Evolutionary conservation across 2,329 filamentous ascomycete species (phyloP).

Genomic region (Whalleya microplaca): DNA sequence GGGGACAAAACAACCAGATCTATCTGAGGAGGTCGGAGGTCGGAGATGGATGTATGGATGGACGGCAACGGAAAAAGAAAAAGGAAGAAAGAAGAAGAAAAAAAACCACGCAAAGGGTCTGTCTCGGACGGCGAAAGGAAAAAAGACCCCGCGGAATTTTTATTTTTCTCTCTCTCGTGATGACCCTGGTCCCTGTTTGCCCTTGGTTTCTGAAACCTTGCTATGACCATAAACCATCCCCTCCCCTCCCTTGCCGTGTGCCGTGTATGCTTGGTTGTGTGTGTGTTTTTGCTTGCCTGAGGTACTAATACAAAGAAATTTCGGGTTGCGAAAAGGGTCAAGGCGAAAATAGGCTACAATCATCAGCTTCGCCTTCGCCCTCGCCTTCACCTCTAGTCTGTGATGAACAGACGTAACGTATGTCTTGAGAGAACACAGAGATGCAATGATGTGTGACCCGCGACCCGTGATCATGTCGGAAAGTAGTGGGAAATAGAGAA

Average conservation of each 20-base stretch:
- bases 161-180: not conserved
- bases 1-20: constrained; percentile 3
- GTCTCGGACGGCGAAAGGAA: not conserved
- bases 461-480: constrained; percentile 18
- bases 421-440: not conserved
- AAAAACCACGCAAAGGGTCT: constrained; percentile 15
- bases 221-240: not conserved
- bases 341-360: no score
- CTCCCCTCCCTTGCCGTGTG: not conserved
- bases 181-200: not conserved
- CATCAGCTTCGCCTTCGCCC: no score
- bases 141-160: not conserved
- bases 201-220: not conserved
- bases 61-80: constrained; percentile 10
- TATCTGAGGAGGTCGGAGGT: not conserved
- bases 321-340: no score
- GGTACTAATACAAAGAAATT: not conserved
- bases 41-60: not conserved
- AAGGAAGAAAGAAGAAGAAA: constrained; percentile 17
- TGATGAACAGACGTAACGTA: not conserved
- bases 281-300: no score
- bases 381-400: not conserved
- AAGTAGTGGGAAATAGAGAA: not conserved
- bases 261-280: not conserved
- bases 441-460: constrained; percentile 15